A percentile compares a stretch with the other conserved stretches of the same genome.
These are phyloP conservation scores for Lachnellula subtilissima DNA, from an alignment of 2,329 filamentous ascomycete species.

Conservation along the genomic window DNA sequence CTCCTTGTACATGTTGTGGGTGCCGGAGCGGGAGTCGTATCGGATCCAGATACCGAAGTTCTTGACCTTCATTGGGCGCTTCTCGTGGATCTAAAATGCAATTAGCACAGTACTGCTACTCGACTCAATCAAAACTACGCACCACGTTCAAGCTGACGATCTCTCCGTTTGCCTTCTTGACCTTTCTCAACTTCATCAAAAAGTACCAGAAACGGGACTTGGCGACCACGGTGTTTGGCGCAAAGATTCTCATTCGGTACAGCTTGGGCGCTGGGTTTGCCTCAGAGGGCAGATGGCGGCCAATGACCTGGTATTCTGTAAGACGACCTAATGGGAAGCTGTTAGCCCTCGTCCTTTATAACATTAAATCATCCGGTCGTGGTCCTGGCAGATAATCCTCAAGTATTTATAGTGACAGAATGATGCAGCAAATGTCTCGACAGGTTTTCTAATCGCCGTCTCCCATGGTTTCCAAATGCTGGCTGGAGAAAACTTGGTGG, in stretches of 20 bases:
- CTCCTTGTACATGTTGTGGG: conserved; percentile 99
- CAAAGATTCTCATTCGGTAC: conserved; percentile 99
- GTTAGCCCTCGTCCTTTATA: conserved; percentile 19
- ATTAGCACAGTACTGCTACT: conserved; percentile 10
- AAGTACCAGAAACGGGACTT: conserved; percentile 99
- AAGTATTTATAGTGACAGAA: too few relatives aligned
- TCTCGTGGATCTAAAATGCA: conserved; percentile 78
- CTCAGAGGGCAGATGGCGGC: conserved; percentile 97
- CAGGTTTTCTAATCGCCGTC: too few relatives aligned
- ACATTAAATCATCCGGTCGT: background rate
- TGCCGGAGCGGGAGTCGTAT: conserved; percentile 99
- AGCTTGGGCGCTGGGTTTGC: conserved; percentile 95
- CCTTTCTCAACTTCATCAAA: conserved; percentile 97
- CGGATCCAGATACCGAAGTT: conserved; percentile 99
- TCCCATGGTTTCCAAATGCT: too few relatives aligned
- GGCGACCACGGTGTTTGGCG: conserved; percentile 93
- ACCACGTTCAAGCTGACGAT: conserved; percentile 96
- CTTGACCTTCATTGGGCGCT: conserved; percentile 99
- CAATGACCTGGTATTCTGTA: conserved; percentile 99
- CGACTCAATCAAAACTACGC: conserved; percentile 39
- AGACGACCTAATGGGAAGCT: conserved; percentile 72
- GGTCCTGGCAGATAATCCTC: background rate
- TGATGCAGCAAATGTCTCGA: background rate
- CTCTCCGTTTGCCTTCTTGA: conserved; percentile 99
- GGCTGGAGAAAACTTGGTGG: too few relatives aligned